Conservation (phyloP, 208 protist species). For the Herpetomonas tarakana region DNA sequence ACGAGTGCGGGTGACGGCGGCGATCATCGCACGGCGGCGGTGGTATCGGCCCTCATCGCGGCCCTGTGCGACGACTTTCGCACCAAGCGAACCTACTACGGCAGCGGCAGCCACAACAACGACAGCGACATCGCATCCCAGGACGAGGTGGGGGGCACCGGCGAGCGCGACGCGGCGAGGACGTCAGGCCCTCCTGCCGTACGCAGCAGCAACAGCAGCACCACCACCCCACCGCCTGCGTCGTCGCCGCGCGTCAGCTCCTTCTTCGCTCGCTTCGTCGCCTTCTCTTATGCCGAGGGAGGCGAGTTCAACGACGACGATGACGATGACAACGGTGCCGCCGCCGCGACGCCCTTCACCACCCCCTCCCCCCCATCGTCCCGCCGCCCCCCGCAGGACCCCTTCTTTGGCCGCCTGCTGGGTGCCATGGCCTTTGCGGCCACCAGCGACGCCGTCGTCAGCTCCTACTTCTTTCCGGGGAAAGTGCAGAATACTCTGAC, state of each 20-base stretch:
- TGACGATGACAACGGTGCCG: not conserved
- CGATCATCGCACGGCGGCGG: constrained; percentile 45
- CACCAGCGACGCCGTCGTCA: constrained; percentile 21
- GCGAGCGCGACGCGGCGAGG: no score
- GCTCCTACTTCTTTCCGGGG: constrained; percentile 66
- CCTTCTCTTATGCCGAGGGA: not conserved
- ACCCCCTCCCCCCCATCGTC: no score
- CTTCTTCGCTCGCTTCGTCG: constrained; percentile 1
- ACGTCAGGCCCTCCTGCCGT: no score
- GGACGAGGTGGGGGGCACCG: no score
- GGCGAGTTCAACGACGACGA: not conserved
- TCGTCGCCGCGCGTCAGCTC: not conserved
- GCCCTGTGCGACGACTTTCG: constrained; percentile 55
- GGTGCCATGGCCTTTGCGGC: constrained; percentile 16
- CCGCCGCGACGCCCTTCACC: not conserved
- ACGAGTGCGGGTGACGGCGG: constrained; percentile 10
- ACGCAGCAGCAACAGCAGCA: not conserved
- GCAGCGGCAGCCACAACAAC: not conserved
- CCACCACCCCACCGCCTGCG: no score
- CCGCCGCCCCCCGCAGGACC: not conserved
- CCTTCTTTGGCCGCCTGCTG: constrained; percentile 20
- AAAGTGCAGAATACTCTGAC: constrained; percentile 59
- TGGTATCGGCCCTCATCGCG: constrained; percentile 39
- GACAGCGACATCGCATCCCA: not conserved
- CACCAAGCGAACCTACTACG: constrained; percentile 13